Percentiles rank a stretch among this genome's conserved stretches.
Evolutionary conservation across 2,329 filamentous ascomycete genomes (phyloP).

Genomic region (Fusarium protoensiforme): DNA sequence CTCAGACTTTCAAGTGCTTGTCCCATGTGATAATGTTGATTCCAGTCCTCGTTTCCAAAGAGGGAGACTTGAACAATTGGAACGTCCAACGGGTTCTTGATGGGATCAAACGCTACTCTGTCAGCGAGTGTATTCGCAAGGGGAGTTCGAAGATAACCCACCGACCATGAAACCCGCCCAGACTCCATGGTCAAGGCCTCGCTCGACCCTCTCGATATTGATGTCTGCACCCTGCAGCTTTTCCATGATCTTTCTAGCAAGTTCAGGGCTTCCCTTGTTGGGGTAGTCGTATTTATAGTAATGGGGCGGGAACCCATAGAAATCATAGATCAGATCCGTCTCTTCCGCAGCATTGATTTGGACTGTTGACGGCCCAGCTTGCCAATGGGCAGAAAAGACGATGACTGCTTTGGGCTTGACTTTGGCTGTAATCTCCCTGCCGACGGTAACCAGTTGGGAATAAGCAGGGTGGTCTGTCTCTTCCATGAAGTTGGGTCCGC

Average conservation of each 20-base stretch:
- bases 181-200: not conserved
- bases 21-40: not conserved
- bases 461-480: not conserved
- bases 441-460: not conserved
- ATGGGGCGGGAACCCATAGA: not conserved
- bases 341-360: not conserved
- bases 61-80: not conserved
- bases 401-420: not conserved
- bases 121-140: not conserved
- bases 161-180: not conserved
- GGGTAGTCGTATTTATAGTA: not conserved
- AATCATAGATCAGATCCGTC: not conserved
- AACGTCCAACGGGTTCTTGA: not conserved
- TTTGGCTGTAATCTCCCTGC: not conserved
- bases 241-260: not conserved
- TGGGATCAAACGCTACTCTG: not conserved
- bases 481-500: not conserved
- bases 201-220: not conserved
- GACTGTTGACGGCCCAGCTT: not conserved
- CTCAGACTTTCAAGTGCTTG: not conserved
- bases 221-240: not conserved
- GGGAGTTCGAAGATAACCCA: not conserved
- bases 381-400: not conserved
- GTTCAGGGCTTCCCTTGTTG: not conserved
- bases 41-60: not conserved